phyloP scores from a whole-genome alignment of 1,284 basidiomycete genomes.

The Ceratobasidium sp. region DNA sequence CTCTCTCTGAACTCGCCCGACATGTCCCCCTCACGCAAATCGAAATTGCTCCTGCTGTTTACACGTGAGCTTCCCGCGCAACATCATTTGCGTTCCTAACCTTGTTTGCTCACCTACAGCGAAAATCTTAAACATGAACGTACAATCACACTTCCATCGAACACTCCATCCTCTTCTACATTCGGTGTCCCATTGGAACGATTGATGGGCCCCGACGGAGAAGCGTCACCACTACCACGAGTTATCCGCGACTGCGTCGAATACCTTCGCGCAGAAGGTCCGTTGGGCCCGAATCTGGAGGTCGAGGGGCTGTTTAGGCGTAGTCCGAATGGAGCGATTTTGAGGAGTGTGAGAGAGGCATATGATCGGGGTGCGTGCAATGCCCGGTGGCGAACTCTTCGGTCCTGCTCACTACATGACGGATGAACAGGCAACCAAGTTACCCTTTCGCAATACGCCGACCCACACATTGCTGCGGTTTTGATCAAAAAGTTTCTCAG shows the following conservation, averaged over 20 bases:
- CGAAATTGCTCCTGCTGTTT: slow-evolving; percentile 80
- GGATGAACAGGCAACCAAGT: slow-evolving; percentile 69
- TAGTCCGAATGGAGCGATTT: slow-evolving; percentile 71
- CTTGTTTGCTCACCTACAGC: slow-evolving; percentile 50
- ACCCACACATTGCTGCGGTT: slow-evolving; percentile 82
- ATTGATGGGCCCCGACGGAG: slow-evolving; percentile 81
- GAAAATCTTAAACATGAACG: slow-evolving; percentile 77
- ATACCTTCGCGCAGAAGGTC: slow-evolving; percentile 66
- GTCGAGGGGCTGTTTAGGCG: slow-evolving; percentile 83
- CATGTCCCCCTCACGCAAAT: slow-evolving; percentile 83
- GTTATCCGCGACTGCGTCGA: slow-evolving; percentile 79
- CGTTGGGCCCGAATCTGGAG: slow-evolving; percentile 53
- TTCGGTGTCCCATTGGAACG: slow-evolving; percentile 83
- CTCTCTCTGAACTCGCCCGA: slow-evolving; percentile 74
- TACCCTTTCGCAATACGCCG: slow-evolving; percentile 72
- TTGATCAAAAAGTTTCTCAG: slow-evolving; percentile 84
- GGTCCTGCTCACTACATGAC: slow-evolving; percentile 2
- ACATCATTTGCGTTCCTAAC: background rate
- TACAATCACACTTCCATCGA: slow-evolving; percentile 67
- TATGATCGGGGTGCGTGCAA: slow-evolving; percentile 71
- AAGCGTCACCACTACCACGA: slow-evolving; percentile 77
- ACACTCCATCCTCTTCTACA: slow-evolving; percentile 60
- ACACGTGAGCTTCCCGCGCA: slow-evolving; percentile 61
- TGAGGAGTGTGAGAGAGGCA: slow-evolving; percentile 77
- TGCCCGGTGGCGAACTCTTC: background rate